These are phyloP conservation scores for Pascua sp. DNA, from an alignment of 1,284 basidiomycete species.

Conservation along the genomic window DNA sequence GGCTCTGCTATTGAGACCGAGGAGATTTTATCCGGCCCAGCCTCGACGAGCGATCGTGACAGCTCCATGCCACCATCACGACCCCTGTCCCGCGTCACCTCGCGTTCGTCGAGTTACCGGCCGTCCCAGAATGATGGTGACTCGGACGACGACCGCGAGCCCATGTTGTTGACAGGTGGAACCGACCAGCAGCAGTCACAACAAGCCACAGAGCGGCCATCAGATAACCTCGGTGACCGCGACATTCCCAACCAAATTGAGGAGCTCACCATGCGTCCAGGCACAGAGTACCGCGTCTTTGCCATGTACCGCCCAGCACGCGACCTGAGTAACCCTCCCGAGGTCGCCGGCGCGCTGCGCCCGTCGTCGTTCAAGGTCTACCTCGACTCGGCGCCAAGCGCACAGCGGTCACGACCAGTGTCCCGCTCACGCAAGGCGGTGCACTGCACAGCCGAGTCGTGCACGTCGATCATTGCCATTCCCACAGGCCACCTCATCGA, in stretches of 20 bases:
- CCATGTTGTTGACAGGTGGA: too few relatives aligned
- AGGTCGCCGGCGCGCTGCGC: constrained; percentile 46
- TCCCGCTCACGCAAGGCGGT: constrained; percentile 16
- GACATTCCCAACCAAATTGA: constrained; percentile 51
- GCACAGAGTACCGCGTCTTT: constrained; percentile 53
- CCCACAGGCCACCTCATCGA: constrained; percentile 47
- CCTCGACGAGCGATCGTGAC: constrained; percentile 20
- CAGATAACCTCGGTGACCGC: constrained; percentile 19
- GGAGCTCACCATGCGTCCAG: constrained; percentile 53
- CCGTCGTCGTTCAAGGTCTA: constrained; percentile 50
- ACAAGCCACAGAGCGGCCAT: constrained; percentile 8
- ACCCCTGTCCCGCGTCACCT: constrained; percentile 39
- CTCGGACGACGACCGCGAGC: constrained; percentile 35
- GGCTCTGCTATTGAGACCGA: constrained; percentile 5
- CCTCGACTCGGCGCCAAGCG: constrained; percentile 48
- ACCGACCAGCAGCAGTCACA: constrained; percentile 6
- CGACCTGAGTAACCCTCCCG: constrained; percentile 36
- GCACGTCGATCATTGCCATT: constrained; percentile 52
- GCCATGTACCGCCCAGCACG: constrained; percentile 51
- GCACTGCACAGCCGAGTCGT: constrained; percentile 50
- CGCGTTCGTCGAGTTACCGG: constrained; percentile 31
- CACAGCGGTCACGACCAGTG: constrained; percentile 15
- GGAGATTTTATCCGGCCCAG: constrained; percentile 1
- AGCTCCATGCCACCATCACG: constrained; percentile 33
- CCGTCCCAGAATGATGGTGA: constrained; percentile 26